phyloP scores from a whole-genome alignment of 495 filamentous ascomycete genomes.

The Hypoxylon cercidicola region DNA sequence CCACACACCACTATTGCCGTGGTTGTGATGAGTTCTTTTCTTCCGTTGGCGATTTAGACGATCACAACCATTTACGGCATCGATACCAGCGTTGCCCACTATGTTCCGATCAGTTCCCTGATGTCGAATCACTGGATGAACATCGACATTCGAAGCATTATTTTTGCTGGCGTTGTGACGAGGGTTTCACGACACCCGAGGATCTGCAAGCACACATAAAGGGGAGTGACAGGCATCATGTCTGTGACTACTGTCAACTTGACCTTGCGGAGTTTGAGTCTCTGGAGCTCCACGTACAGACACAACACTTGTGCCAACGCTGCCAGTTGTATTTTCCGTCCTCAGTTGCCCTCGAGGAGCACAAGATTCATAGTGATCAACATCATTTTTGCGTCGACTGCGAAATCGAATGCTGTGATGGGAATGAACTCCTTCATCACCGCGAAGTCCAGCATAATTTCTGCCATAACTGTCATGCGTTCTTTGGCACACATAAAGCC shows the following conservation, averaged over 20 bases:
- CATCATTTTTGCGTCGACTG: conserved; percentile 10
- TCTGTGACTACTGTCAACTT: not conserved
- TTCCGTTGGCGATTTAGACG: not conserved
- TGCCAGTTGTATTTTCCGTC: not conserved
- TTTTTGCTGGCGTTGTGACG: conserved; percentile 8
- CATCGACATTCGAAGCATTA: not conserved
- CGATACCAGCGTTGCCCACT: not conserved
- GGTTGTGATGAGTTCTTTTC: not conserved
- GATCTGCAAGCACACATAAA: not conserved
- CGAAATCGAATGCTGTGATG: not conserved
- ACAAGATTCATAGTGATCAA: not conserved
- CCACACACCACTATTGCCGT: conserved; percentile 3
- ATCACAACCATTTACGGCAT: not conserved
- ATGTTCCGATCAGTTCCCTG: not conserved
- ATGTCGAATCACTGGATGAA: not conserved
- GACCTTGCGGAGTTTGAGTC: not conserved
- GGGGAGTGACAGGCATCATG: not conserved
- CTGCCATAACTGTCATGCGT: not conserved
- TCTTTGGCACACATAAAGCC: not conserved
- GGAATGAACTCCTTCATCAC: not conserved
- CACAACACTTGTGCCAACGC: not conserved
- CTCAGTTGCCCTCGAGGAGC: not conserved
- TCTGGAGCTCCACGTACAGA: not conserved
- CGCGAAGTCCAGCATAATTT: not conserved
- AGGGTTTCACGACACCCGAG: not conserved